Base-by-base conservation (phyloP, 805 yeast genomes). In the Yamadazyma insecticola region DNA sequence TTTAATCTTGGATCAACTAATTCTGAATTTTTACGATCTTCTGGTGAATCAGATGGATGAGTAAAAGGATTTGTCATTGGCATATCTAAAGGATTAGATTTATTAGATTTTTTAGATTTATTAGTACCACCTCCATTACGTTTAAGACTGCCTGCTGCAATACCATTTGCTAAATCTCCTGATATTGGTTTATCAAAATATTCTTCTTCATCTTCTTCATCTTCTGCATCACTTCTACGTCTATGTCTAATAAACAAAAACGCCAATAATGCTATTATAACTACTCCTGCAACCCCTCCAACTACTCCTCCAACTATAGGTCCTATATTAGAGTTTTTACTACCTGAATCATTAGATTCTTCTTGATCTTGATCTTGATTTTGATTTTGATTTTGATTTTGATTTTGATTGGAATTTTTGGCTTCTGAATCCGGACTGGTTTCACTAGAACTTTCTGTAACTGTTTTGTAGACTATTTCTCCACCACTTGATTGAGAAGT, bases 1-100 rank as follows among this genome's bases (percentile, higher is more conserved):
- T 81, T 80, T 40, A 81, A 58, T 35, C 88, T 66, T 29, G 82
- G 87, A 53, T 76, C 89, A 26, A 43, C 60, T 32, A 58, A 38
- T 35, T 31, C 50, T 11, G 26, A 7, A 19, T 28, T 19, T 12
- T 17, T 35, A 28, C 16, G 16, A 12, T 16, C 13, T 6, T 25
- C 20, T 24, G 54, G 47, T 26, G 70, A 68, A 43, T 76, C 81
- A n/a, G 70, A 67, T 1, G 78, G 77, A 28, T 71, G 67, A 15
- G 74, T 75, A 47, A 81, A 79, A 32, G 88, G 88, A 48, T 81
- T 78, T 40, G 69, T 41, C 60, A 65, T 49, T 37, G 63, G 60
- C 68, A 54, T 61, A 37, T 50, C 68, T 40, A 48, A 55, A 19
- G 51, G 45, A 34, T 57, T 53, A 17, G 48, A 33, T 28, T 50